Conservation (phyloP, 2,329 filamentous ascomycete genomes). For the Cercospora sesami region DNA sequence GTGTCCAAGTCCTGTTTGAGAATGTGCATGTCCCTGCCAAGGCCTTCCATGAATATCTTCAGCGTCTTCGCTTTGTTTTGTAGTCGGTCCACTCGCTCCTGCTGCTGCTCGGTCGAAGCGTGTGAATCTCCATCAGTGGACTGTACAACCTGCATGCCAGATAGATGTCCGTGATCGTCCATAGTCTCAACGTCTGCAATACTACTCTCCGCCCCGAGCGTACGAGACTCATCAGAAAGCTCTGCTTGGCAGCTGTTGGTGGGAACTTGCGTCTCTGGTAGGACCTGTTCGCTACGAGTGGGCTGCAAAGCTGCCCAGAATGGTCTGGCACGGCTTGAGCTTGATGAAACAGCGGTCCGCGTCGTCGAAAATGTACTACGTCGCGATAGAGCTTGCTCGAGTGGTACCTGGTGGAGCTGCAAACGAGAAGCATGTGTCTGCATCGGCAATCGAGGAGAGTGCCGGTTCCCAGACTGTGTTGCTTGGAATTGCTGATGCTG, state of each 20-base stretch:
- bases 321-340: background rate
- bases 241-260: background rate
- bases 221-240: background rate
- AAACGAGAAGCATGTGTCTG: background rate
- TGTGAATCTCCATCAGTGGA: background rate
- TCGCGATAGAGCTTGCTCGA: background rate
- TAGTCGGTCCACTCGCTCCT: background rate
- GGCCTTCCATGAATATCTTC: conserved; percentile 30
- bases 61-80: conserved; percentile 21
- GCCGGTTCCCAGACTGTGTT: background rate
- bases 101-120: background rate
- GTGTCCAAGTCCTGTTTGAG: conserved; percentile 23
- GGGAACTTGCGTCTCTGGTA: background rate
- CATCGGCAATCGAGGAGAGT: background rate
- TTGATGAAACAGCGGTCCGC: background rate
- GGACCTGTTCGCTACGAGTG: background rate
- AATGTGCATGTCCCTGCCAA: conserved; percentile 28
- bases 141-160: background rate
- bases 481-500: background rate
- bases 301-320: background rate
- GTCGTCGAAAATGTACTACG: background rate
- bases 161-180: background rate
- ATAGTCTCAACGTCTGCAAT: background rate
- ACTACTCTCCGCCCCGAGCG: background rate
- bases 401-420: background rate